These are phyloP conservation scores for Fusarium duplospermum DNA, from an alignment of 2,329 filamentous ascomycete species.

Conservation along the genomic window DNA sequence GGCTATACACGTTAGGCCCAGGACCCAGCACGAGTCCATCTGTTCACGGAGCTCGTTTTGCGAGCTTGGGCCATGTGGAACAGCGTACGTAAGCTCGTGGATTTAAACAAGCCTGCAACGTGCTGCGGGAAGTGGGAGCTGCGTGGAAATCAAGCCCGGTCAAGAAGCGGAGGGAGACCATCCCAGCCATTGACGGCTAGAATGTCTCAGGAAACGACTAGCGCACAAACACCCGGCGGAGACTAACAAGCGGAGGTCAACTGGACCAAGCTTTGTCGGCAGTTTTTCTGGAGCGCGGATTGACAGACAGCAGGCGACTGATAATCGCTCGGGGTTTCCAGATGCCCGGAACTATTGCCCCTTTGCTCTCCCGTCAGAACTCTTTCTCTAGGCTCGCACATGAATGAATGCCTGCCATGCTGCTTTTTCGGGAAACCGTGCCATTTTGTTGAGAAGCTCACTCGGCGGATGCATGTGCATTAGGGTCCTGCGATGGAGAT, in stretches of 20 bases:
- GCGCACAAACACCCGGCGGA: constrained; percentile 35
- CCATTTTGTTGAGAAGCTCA: neutral
- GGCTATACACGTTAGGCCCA: constrained; percentile 7
- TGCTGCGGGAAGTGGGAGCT: constrained; percentile 39
- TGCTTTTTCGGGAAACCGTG: neutral
- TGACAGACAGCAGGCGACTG: neutral
- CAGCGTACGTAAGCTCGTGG: constrained; percentile 42
- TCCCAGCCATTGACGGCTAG: constrained; percentile 38
- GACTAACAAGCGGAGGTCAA: constrained; percentile 16
- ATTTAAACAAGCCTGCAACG: constrained; percentile 12
- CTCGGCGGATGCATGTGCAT: neutral
- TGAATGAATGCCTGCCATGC: constrained; percentile 3
- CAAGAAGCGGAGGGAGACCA: constrained; percentile 27
- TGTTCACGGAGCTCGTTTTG: constrained; percentile 21
- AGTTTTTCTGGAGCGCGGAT: constrained; percentile 26
- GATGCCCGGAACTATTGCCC: constrained; percentile 3
- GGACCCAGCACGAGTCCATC: neutral
- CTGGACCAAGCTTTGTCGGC: constrained; percentile 29
- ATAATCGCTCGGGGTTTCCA: constrained; percentile 5
- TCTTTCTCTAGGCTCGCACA: neutral
- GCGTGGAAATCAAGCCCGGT: constrained; percentile 21
- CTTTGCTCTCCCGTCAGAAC: neutral
- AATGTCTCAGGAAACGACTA: constrained; percentile 46
- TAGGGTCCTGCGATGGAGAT: constrained; percentile 8
- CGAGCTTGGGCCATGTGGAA: constrained; percentile 38